Evolutionary conservation across 2,329 filamentous ascomycete genomes (phyloP).

Genomic region (Sphaerulina musiva): DNA sequence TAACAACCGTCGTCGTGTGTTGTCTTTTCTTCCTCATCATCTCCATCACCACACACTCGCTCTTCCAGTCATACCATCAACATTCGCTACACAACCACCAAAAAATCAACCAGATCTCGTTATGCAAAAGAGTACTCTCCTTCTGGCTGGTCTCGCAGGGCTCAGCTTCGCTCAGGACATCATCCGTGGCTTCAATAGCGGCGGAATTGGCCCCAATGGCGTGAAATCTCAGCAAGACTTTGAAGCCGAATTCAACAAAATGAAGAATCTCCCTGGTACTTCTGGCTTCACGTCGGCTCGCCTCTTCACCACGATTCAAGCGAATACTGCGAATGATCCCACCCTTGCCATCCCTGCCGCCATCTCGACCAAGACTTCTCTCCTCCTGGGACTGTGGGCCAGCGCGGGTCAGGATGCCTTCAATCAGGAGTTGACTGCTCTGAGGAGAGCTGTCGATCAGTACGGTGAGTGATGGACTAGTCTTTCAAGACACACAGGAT

Average conservation of each 20-base stretch:
- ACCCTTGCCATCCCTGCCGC: slow-evolving; percentile 72
- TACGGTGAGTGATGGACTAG: slow-evolving; percentile 44
- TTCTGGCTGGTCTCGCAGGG: slow-evolving; percentile 25
- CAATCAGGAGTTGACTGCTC: slow-evolving; percentile 67
- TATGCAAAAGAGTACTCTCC: no score
- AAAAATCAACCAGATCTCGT: no score
- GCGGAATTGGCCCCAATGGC: slow-evolving; percentile 55
- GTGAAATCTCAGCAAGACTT: slow-evolving; percentile 59
- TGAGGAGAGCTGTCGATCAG: slow-evolving; percentile 60
- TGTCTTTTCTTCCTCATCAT: background rate
- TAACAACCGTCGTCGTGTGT: no score
- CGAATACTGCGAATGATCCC: slow-evolving; percentile 55
- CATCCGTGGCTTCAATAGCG: slow-evolving; percentile 67
- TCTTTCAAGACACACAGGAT: no score
- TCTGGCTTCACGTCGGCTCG: slow-evolving; percentile 36
- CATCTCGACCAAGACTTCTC: slow-evolving; percentile 68
- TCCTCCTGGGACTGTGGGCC: slow-evolving; percentile 80
- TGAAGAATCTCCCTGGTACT: slow-evolving; percentile 58
- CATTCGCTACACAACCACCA: background rate
- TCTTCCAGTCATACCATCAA: background rate
- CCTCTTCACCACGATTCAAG: slow-evolving; percentile 57
- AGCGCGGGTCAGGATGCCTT: slow-evolving; percentile 43
- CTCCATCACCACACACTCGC: background rate
- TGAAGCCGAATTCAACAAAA: slow-evolving; percentile 62
- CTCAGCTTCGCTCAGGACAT: slow-evolving; percentile 33